Percentiles rank a stretch among this genome's conserved stretches.
phyloP scores from a whole-genome alignment of 129 eudicot species.

The Mikania micrantha region DNA sequence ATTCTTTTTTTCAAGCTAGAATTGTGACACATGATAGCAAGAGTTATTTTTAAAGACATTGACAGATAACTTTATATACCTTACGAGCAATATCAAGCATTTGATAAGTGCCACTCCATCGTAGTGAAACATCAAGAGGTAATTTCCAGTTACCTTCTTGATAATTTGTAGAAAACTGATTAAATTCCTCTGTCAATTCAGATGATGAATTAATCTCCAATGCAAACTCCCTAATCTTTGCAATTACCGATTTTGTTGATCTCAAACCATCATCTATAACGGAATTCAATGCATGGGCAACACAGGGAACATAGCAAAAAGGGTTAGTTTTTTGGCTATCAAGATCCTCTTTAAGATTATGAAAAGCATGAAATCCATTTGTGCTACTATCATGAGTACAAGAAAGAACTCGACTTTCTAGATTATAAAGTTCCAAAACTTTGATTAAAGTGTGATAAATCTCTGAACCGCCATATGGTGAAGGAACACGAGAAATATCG shows the following conservation, averaged over 20 bases:
- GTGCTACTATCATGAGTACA: slow-evolving; percentile 85
- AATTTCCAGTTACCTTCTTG: slow-evolving; percentile 86
- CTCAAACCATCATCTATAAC: slow-evolving; percentile 71
- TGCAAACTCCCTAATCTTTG: slow-evolving; percentile 83
- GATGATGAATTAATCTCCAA: slow-evolving; percentile 67
- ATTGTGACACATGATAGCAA: too few species aligned
- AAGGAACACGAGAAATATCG: slow-evolving; percentile 73
- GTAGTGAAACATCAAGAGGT: slow-evolving; percentile 80
- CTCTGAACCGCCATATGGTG: slow-evolving; percentile 72
- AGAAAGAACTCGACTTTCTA: slow-evolving; percentile 61
- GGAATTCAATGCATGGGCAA: slow-evolving; percentile 65
- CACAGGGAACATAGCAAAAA: slow-evolving; percentile 81
- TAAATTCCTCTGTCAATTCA: slow-evolving; percentile 67
- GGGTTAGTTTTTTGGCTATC: slow-evolving; percentile 71
- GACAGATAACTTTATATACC: slow-evolving; percentile 55
- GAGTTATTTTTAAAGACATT: too few species aligned
- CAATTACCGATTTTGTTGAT: slow-evolving; percentile 48
- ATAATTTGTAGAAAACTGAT: slow-evolving; percentile 47
- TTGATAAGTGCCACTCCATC: slow-evolving; percentile 97
- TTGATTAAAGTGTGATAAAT: slow-evolving; percentile 49
- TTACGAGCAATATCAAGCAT: slow-evolving; percentile 87
- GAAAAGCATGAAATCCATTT: slow-evolving; percentile 71
- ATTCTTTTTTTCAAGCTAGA: too few species aligned
- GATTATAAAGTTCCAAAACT: slow-evolving; percentile 58
- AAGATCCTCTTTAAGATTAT: slow-evolving; percentile 69